Evolutionary conservation across 306 rosid genomes (phyloP), one percentile per base, ranked within the genome.

Genomic region (Ceratonia siliqua): DNA sequence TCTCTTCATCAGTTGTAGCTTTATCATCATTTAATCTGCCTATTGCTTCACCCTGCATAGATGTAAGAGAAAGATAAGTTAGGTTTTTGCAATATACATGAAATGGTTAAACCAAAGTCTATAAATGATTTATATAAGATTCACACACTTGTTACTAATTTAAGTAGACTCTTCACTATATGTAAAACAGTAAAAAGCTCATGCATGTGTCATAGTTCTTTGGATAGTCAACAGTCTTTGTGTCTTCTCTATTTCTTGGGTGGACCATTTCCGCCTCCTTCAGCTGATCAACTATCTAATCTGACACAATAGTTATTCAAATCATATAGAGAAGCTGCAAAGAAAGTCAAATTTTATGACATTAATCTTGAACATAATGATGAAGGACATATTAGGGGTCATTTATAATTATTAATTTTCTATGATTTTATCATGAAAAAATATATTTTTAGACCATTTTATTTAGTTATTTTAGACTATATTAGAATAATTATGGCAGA

Each of bases 181-280:
- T 20, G 21, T 45, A 84, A 5, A 61, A 78, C 21, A 70, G 21
- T 45, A 84, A 5, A 61, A 78, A 28, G 73, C 17, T 8, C 38
- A 62, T 13, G 79, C 85, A 81, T 42, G 85, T 74, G 17, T 3
- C 73, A 52, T 85, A 81, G 82, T 85, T 85, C 50, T 35, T 28
- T 35, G 88, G 85, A 62, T 33, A 70, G 38, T 52, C 50, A 18
- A 63, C 2, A 24, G 8, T 56, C 30, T 67, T 2, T 18, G 43
- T 20, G 6, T 59, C 70, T 27, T 21, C 69, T 53, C 30, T 32
- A 1, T 20, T 1, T 49, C 10, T 24, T 49, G 0, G 5, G 2
- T 53, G 56, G 22, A 36, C 28, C 21, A 62, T 33, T 57, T 74
- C 77, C 66, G 73, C 74, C 66, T 78, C 74, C 70, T 70, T 63